Conservation (phyloP, 176 grass and related monocot species). For the Aechmea fasciata region DNA sequence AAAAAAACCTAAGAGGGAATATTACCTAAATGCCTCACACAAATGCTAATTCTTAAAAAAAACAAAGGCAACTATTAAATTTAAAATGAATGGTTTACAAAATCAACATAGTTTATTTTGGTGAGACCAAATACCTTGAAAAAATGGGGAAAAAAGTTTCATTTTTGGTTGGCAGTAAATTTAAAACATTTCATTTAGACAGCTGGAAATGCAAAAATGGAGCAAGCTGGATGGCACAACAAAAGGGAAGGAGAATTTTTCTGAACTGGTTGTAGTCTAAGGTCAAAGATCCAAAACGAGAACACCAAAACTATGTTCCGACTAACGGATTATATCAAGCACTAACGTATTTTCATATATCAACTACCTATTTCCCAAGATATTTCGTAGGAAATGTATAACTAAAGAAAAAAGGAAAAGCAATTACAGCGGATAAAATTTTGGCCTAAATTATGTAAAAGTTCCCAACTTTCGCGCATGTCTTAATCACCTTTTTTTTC, state of each 20-base stretch:
- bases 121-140: no score
- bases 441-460: no score
- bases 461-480: no score
- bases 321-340: no score
- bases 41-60: neutral
- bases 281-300: neutral
- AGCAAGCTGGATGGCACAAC: neutral
- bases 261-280: neutral
- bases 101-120: no score
- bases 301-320: neutral
- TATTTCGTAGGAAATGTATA: no score
- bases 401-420: no score
- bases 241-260: neutral
- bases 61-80: neutral
- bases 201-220: neutral
- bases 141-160: neutral
- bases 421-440: no score
- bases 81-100: neutral
- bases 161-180: neutral
- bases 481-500: no score
- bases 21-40: neutral
- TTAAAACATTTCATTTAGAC: neutral
- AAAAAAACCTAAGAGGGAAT: neutral
- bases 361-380: no score
- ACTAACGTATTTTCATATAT: no score